Base-by-base conservation (phyloP, 129 eudicot genomes). In the Chrysanthemum seticuspe region DNA sequence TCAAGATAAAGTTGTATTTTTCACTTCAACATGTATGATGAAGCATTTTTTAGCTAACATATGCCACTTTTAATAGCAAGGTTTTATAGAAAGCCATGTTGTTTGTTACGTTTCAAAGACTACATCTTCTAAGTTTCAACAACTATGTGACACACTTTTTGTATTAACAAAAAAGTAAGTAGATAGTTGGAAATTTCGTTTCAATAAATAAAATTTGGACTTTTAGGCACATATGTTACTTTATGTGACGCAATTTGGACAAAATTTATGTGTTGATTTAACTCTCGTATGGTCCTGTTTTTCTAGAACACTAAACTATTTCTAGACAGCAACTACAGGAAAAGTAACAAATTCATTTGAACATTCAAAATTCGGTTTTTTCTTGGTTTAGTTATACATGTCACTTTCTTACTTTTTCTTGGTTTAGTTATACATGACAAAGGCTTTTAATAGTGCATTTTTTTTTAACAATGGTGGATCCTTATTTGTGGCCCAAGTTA, bases 151-250 rank as follows among this genome's bases (percentile, higher is more conserved):
- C 48, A 62, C 53, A 6, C 4, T 4, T 13, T 54, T 53, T 63
- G 44, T 31, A 27, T 45, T 10, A 21, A 62, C 11, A n/a, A 70
- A 77, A 27, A 10, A 62, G 75, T 36, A 76, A 67, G 23, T 16
- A 48, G 51, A 67, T 67, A 76, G 61, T 58, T 67, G 6, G 9
- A 75, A 45, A 27, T 76, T 18, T 68, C 4, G 34, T 78, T 78
- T 62, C 81, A 54, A 13, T 13, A 23, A 13, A 78, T 78, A 75
- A 21, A 67, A 45, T 6, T 1, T 7, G 70, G 48, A 7, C 15
- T 48, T 68, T 54, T 53, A 16, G 50, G 61, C 34, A 62, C 49
- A 52, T 7, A 53, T 15, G 11, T 2, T 4, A 59, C n/a, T 59
- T 59, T 59, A 68, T 63, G 65, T 62, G 77, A 70, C 71, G 48